Evolutionary conservation across 345 rosid genomes (phyloP).

Genomic region (Abelmoschus esculentus): DNA sequence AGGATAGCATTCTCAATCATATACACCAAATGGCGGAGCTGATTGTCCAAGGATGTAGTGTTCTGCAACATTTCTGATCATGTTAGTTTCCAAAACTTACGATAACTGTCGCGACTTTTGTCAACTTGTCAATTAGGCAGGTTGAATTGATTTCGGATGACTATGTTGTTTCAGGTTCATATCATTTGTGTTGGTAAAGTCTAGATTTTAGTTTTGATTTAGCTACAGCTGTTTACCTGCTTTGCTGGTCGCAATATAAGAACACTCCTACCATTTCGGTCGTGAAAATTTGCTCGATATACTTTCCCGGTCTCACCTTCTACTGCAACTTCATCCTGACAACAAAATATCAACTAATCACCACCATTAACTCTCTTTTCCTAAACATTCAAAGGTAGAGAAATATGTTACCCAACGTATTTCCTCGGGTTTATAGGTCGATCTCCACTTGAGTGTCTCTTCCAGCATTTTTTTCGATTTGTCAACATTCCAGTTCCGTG

Average conservation of each 20-base stretch:
- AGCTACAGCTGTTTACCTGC: conserved; percentile 45
- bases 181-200: too few relatives aligned
- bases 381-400: neutral
- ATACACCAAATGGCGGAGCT: conserved; percentile 77
- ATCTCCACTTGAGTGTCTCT: conserved; percentile 79
- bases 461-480: conserved; percentile 79
- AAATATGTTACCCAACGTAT: conserved; percentile 61
- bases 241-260: conserved; percentile 84
- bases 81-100: too few relatives aligned
- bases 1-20: conserved; percentile 82
- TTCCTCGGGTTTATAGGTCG: conserved; percentile 71
- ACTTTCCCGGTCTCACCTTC: conserved; percentile 96
- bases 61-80: conserved; percentile 37
- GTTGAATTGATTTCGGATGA: too few relatives aligned
- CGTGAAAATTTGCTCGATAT: conserved; percentile 81
- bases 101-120: too few relatives aligned
- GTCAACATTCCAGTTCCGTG: conserved; percentile 76
- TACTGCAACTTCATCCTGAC: conserved; percentile 59
- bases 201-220: neutral
- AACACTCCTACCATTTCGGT: conserved; percentile 71
- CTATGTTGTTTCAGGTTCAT: too few relatives aligned
- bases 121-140: too few relatives aligned
- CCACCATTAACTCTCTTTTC: neutral
- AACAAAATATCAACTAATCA: conserved; percentile 1
- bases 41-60: conserved; percentile 56